Base-by-base conservation (phyloP, 1,284 basidiomycete genomes). In the Cystobasidium pallidum region DNA sequence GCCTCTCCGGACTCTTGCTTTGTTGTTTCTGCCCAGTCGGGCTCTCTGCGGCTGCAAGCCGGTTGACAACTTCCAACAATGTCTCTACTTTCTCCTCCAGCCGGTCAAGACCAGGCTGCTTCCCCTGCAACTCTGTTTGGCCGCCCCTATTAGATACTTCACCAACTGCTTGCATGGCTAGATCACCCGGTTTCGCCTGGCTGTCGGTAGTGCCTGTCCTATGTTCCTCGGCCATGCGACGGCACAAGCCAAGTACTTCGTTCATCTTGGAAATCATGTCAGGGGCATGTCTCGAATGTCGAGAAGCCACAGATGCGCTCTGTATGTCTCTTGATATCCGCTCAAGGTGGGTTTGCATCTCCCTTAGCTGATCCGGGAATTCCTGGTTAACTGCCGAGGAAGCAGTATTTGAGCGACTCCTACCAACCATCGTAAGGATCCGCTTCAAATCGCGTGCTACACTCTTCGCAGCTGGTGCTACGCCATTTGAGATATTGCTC, bases 371-470 rank as follows among this genome's bases (percentile, higher is more conserved):
- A n/a, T 57, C 34, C 15, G 68, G 68, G 30, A 70, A 62, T 3
- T 41, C 45, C 8, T 63, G 43, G 3, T 19, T 45, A 19, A 51
- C 24, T 19, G 26, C 36, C 13, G 26, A 30, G 34, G 58, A 28
- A 39, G 34, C 59, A 11, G 51, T 70, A 24, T 30, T 41, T 21
- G 36, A 36, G n/a, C 26, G 49, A 21, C 26, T 71, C 67, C 28
- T 74, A 36, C 62, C 67, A 24, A 74, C 55, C 62, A 63, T 55
- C 17, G 59, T 68, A 10, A 74, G 54, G 19, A 74, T 62, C 24
- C 73, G 67, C 30, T 63, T 54, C 13, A 74, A 36, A 28, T 74
- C 73, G 8, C 73, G 39, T 11, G 73, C 73, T 13, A 74, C 73
- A 36, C 30, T 54, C 26, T 61, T 67, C 28, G 58, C 51, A 1